A percentile compares a stretch with the other conserved stretches of the same genome.
phyloP scores from a whole-genome alignment of 371 early-diverging fungal genomes.

The Mortierella sp. region DNA sequence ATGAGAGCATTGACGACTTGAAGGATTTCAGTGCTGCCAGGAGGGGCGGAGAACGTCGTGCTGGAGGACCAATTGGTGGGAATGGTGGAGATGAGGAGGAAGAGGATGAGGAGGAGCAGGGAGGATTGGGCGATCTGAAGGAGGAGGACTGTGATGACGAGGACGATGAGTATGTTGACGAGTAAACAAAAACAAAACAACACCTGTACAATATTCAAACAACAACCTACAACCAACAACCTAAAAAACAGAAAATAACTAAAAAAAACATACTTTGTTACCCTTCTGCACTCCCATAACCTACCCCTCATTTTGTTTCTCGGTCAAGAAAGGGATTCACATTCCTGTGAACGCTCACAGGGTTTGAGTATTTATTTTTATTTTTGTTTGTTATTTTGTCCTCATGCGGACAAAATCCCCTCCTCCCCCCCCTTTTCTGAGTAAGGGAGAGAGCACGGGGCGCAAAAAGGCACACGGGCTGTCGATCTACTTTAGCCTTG shows the following conservation, averaged over 20 bases:
- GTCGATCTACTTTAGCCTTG: not conserved
- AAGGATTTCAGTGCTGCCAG: not conserved
- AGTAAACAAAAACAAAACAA: not conserved
- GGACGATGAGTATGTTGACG: slow-evolving; percentile 26
- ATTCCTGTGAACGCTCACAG: not conserved
- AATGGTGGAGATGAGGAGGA: slow-evolving; percentile 4
- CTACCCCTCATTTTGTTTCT: not conserved
- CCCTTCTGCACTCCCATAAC: not conserved
- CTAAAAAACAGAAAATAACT: not conserved
- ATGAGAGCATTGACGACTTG: slow-evolving; percentile 15
- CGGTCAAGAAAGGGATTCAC: not conserved
- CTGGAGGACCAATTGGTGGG: not conserved
- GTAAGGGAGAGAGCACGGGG: not conserved
- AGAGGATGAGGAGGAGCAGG: slow-evolving; percentile 22
- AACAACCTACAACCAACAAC: too few species aligned
- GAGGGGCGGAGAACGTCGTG: not conserved
- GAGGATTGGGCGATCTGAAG: slow-evolving; percentile 1
- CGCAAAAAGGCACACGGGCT: not conserved
- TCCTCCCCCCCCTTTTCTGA: not conserved
- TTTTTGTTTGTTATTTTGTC: not conserved
- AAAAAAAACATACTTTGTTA: not conserved
- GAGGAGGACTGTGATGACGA: slow-evolving; percentile 18
- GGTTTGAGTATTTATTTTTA: not conserved
- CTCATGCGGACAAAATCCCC: not conserved
- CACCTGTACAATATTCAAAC: too few species aligned